These are phyloP conservation scores for Dunaliella primolecta DNA, from an alignment of 139 green algal species.

Conservation along the genomic window DNA sequence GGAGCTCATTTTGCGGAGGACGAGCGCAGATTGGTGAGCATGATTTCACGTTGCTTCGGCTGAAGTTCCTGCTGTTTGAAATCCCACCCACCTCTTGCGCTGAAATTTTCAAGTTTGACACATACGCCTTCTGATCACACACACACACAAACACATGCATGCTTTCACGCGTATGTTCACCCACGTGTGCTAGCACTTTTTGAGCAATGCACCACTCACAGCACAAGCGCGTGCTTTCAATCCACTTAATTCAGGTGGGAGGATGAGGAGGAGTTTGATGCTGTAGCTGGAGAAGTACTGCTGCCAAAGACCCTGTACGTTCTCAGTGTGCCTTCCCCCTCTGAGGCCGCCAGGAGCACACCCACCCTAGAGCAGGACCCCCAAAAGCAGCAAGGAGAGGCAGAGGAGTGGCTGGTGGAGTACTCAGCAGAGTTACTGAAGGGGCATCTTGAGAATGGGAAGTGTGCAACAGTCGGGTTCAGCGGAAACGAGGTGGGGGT, in stretches of 20 bases:
- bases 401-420: background rate
- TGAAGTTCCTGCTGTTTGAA: no score
- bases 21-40: background rate
- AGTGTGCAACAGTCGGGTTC: background rate
- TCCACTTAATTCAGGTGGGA: no score
- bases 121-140: no score
- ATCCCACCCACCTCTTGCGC: no score
- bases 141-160: background rate
- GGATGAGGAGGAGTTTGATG: constrained; percentile 24
- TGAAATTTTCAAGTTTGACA: no score
- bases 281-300: constrained; percentile 12
- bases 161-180: background rate
- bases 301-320: background rate
- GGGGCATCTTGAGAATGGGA: background rate
- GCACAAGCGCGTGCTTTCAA: no score
- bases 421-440: background rate
- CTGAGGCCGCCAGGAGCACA: background rate
- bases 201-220: no score
- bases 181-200: background rate
- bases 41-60: no score
- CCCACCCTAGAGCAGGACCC: background rate
- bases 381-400: background rate
- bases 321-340: background rate
- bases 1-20: background rate
- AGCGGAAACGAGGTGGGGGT: background rate